A percentile compares a stretch with the other conserved stretches of the same genome.
These are phyloP conservation scores for Coniferiporia weirii DNA, from an alignment of 1,284 basidiomycete species.

Conservation along the genomic window DNA sequence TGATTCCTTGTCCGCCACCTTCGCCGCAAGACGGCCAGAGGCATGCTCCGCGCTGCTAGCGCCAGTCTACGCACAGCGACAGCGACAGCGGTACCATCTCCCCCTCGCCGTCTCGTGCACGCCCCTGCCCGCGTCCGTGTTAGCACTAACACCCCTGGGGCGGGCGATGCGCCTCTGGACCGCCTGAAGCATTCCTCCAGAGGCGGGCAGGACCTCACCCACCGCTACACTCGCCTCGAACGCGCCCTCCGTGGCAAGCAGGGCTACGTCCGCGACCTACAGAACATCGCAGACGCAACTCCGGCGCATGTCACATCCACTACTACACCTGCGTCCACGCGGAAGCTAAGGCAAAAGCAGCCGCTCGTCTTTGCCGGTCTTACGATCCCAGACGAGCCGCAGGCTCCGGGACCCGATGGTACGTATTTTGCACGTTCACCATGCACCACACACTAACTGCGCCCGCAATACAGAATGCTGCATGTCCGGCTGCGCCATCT, in stretches of 20 bases:
- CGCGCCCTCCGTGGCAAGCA: constrained; percentile 45
- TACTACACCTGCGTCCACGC: not conserved
- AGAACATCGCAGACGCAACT: constrained; percentile 17
- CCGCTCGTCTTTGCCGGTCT: constrained; percentile 47
- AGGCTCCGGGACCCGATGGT: constrained; percentile 62
- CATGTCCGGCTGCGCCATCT: constrained; percentile 88
- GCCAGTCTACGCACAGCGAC: not conserved
- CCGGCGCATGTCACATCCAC: constrained; percentile 9
- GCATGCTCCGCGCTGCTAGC: not conserved
- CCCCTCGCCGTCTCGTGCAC: not conserved
- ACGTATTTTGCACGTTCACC: constrained; percentile 21
- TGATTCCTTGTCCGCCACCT: too few relatives aligned
- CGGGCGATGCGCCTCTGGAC: not conserved
- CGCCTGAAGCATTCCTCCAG: constrained; percentile 20
- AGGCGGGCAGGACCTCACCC: constrained; percentile 45
- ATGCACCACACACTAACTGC: not conserved
- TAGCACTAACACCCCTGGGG: not conserved
- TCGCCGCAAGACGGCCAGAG: not conserved
- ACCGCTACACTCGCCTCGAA: constrained; percentile 52
- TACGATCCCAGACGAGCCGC: constrained; percentile 53
- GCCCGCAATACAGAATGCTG: constrained; percentile 63
- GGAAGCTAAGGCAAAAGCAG: constrained; percentile 10
- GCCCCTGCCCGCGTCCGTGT: not conserved
- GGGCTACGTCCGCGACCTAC: constrained; percentile 31
- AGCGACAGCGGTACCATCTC: not conserved